A percentile compares a stretch with the other conserved stretches of the same genome.
These are phyloP conservation scores for Entophlyctis luteolus DNA, from an alignment of 192 early-diverging fungal species.

Conservation along the genomic window DNA sequence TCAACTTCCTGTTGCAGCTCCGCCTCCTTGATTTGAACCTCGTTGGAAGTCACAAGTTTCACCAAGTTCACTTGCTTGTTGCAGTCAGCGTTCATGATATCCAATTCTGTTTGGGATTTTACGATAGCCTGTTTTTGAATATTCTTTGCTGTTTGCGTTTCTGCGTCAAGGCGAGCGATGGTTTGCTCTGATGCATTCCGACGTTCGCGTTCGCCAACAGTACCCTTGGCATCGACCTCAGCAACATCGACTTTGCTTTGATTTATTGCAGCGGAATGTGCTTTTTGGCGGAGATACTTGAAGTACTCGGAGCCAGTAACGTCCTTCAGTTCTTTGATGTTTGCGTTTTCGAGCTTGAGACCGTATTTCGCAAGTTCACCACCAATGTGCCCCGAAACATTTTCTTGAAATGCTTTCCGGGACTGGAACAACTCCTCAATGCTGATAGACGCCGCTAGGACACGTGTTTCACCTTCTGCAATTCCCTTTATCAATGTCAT, in stretches of 20 bases:
- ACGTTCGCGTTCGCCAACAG: constrained; percentile 52
- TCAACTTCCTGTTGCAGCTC: constrained; percentile 50
- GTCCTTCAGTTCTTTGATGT: constrained; percentile 52
- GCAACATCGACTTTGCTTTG: constrained; percentile 60
- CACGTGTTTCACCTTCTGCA: constrained; percentile 58
- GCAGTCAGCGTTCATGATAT: constrained; percentile 32
- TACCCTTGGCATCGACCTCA: constrained; percentile 40
- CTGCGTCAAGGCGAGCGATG: constrained; percentile 38
- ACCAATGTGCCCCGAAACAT: constrained; percentile 46
- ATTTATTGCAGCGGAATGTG: constrained; percentile 52
- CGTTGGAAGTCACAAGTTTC: constrained; percentile 50
- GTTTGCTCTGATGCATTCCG: constrained; percentile 45
- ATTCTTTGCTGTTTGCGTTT: constrained; percentile 47
- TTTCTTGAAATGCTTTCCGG: constrained; percentile 49
- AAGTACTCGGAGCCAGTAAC: constrained; percentile 53
- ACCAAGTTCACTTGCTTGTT: constrained; percentile 42
- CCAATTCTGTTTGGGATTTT: constrained; percentile 37
- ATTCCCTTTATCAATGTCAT: too few species aligned
- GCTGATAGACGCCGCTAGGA: constrained; percentile 51
- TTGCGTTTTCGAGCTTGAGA: constrained; percentile 54
- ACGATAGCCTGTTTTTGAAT: constrained; percentile 39
- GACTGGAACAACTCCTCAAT: constrained; percentile 61
- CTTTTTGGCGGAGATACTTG: constrained; percentile 47
- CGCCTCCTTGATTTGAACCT: constrained; percentile 30
- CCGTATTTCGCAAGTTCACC: constrained; percentile 54